Conservation (phyloP, 306 rosid genomes). For the Lathyrus sativus region DNA sequence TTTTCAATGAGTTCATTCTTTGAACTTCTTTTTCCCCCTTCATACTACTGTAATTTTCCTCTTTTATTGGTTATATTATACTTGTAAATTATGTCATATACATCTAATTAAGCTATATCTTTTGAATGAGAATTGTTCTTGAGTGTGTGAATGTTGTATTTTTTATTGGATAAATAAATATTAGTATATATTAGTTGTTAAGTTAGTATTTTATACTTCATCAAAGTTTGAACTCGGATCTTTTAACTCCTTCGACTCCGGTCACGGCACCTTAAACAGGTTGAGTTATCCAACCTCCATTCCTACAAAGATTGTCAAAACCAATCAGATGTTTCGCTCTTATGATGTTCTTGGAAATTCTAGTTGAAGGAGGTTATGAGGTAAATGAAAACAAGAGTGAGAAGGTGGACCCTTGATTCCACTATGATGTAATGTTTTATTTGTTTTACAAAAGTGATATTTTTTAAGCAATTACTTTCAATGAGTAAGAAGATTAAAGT, state of each 20-base stretch:
- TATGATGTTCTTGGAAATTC: conserved; percentile 24
- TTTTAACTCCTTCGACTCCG: neutral
- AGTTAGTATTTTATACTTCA: neutral
- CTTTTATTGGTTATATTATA: conserved; percentile 39
- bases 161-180: neutral
- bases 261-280: neutral
- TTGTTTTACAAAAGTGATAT: conserved; percentile 37
- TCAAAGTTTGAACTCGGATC: neutral
- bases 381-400: conserved; percentile 7
- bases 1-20: conserved; percentile 32
- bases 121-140: conserved; percentile 38
- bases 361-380: conserved; percentile 24
- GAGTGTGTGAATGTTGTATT: conserved; percentile 27
- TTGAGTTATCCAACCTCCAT: neutral
- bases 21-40: neutral
- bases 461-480: conserved; percentile 33
- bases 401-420: conserved; percentile 34
- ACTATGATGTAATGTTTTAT: conserved; percentile 31
- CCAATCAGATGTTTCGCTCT: neutral
- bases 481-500: conserved; percentile 36
- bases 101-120: conserved; percentile 24
- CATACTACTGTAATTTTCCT: conserved; percentile 36
- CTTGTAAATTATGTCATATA: conserved; percentile 43
- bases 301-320: conserved; percentile 33
- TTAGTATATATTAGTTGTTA: neutral